These are phyloP conservation scores for Saccharomyces hybrid DNA, from an alignment of 1,139 yeast genomes.

Conservation along the genomic window DNA sequence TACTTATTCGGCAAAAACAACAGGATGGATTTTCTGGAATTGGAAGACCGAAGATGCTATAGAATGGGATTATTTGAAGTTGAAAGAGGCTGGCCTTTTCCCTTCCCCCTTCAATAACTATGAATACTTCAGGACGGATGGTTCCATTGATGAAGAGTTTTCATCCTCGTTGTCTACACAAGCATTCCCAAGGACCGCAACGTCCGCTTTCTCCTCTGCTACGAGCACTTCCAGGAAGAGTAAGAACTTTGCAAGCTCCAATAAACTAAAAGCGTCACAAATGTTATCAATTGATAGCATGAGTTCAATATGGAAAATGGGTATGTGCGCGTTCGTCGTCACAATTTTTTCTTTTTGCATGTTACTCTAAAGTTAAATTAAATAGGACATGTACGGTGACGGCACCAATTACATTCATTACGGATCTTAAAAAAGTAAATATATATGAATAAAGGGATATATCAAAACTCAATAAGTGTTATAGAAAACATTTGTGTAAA, in stretches of 20 bases:
- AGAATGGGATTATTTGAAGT: slow-evolving; percentile 56
- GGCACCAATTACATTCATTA: not conserved
- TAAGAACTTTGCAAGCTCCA: not conserved
- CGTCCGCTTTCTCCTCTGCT: not conserved
- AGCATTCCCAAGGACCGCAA: slow-evolving; percentile 10
- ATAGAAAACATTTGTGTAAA: not conserved
- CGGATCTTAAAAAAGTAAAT: not conserved
- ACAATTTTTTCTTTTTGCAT: not conserved
- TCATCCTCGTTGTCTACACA: slow-evolving; percentile 15
- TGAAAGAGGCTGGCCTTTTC: slow-evolving; percentile 44
- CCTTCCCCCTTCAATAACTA: slow-evolving; percentile 51
- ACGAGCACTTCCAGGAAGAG: slow-evolving; percentile 1
- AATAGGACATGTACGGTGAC: no score
- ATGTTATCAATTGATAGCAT: not conserved
- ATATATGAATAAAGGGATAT: no score
- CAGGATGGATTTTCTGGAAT: slow-evolving; percentile 67
- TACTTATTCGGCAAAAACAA: slow-evolving; percentile 36
- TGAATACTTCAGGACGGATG: slow-evolving; percentile 27
- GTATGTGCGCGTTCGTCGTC: not conserved
- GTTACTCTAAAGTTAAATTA: not conserved
- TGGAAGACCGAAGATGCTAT: slow-evolving; percentile 55
- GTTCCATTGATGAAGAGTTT: slow-evolving; percentile 14
- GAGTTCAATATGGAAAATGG: not conserved
- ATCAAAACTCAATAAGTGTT: no score
- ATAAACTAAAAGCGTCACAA: not conserved